Evolutionary conservation across 2,329 filamentous ascomycete genomes (phyloP), one percentile per base, ranked within the genome.

Genomic region (Lizonia empirigonia): DNA sequence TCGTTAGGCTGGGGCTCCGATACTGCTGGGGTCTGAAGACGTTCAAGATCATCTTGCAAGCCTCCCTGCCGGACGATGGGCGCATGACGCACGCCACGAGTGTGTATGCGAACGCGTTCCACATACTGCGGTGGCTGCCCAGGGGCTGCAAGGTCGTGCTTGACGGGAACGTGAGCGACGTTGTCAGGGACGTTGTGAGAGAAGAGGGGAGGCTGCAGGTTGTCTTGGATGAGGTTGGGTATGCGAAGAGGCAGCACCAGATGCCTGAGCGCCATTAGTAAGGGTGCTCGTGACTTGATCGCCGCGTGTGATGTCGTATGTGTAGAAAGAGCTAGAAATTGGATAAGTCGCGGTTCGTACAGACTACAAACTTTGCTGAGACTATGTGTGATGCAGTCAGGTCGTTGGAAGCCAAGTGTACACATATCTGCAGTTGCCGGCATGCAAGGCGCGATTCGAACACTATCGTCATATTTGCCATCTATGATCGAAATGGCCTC

Each of bases 61-160:
- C 62, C 3, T 62, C 61, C 32, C 53, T 73, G 15, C 69, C 70
- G 0, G 66, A 68, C 32, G 70, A 72, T 23, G 33, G 59, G n/a
- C 27, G 53, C 7, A 40, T 56, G 8, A 53, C 44, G 1, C 69
- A 71, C 7, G 72, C 74, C 20, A 75, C 72, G 3, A 76, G 72
- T 19, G 74, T 78, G 7, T 78, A 78, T 48, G 76, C 75, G 12
- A 78, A 78, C 48, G 76, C 76, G 0, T 79, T 79, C 50, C 76
- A 77, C 50, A 78, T 78, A 26, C 58, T 79, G 29, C 55, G 76
- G 12, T 79, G 76, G 76, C 55, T 79, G 50, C 76, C 77, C 2
- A 64, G 71, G 55, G 64, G 68, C n/a, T 77, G 74, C 42, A 67
- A 69, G 39, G 74, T 78, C 5, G 59, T 69, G 20, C 56, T 78